Conservation (phyloP, 495 filamentous ascomycete species). For the Aspergillus ellipticus region DNA sequence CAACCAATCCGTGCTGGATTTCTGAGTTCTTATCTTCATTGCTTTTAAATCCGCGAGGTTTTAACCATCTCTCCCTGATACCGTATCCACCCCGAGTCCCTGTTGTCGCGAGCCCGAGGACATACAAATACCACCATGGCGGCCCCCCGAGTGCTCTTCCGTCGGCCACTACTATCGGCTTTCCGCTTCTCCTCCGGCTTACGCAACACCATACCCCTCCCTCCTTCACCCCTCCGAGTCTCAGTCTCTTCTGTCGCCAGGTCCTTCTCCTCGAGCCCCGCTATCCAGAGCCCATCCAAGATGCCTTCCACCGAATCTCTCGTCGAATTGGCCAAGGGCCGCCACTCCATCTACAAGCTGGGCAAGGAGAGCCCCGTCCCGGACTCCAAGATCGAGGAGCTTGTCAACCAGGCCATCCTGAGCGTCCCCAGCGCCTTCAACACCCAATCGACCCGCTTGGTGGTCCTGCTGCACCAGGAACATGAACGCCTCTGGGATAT, state of each 20-base stretch:
- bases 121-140: background rate
- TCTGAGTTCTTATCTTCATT: too few species aligned
- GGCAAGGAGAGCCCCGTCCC: conserved; percentile 42
- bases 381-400: conserved; percentile 47
- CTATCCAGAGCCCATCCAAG: conserved; percentile 13
- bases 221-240: conserved; percentile 21
- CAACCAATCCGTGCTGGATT: too few species aligned
- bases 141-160: conserved; percentile 39
- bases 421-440: conserved; percentile 53
- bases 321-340: conserved; percentile 35
- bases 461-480: conserved; percentile 45
- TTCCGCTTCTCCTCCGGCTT: conserved; percentile 42
- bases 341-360: conserved; percentile 50
- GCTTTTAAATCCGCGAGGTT: too few species aligned
- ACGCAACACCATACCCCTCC: conserved; percentile 48
- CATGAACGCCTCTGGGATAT: conserved; percentile 52
- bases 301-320: conserved; percentile 32
- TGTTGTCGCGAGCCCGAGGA: background rate
- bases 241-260: conserved; percentile 20
- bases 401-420: conserved; percentile 46
- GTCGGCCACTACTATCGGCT: too few species aligned
- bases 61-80: too few species aligned
- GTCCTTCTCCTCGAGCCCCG: conserved; percentile 64
- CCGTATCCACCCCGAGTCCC: background rate
- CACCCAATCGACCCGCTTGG: conserved; percentile 50